These are phyloP conservation scores for Centella asiatica DNA, from an alignment of 129 eudicot species.

Conservation along the genomic window DNA sequence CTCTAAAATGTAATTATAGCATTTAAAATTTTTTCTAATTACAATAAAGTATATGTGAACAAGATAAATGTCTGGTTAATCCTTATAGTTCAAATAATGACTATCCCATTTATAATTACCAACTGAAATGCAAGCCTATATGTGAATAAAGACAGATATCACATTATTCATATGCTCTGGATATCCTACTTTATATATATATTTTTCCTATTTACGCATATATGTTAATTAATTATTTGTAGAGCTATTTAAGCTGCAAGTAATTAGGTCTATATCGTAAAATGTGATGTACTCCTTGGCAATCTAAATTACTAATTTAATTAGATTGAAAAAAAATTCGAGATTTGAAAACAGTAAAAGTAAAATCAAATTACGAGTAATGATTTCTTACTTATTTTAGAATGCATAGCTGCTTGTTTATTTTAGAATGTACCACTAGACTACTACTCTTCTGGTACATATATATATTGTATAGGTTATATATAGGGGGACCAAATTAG, in stretches of 20 bases:
- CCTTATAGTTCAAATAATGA: not conserved
- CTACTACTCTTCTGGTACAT: not conserved
- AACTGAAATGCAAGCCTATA: not conserved
- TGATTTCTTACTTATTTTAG: constrained; percentile 11
- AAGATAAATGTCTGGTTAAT: not conserved
- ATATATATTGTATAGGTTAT: not conserved
- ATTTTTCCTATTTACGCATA: not conserved
- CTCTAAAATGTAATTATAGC: no score
- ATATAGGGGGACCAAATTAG: constrained; percentile 7
- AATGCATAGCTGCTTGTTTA: no score
- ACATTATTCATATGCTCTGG: not conserved
- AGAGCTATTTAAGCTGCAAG: no score
- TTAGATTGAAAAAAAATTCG: not conserved
- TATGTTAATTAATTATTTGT: no score
- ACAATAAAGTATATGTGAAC: not conserved
- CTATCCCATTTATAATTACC: not conserved
- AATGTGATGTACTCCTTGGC: no score
- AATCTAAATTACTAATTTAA: not conserved
- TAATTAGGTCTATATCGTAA: no score
- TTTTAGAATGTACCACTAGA: not conserved
- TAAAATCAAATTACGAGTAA: not conserved
- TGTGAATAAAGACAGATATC: not conserved
- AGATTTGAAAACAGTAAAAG: not conserved
- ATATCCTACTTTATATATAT: constrained; percentile 22
- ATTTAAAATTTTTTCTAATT: no score